These are phyloP conservation scores for Fragaria nilgerrensis DNA, from an alignment of 306 rosid genomes.

Conservation along the genomic window DNA sequence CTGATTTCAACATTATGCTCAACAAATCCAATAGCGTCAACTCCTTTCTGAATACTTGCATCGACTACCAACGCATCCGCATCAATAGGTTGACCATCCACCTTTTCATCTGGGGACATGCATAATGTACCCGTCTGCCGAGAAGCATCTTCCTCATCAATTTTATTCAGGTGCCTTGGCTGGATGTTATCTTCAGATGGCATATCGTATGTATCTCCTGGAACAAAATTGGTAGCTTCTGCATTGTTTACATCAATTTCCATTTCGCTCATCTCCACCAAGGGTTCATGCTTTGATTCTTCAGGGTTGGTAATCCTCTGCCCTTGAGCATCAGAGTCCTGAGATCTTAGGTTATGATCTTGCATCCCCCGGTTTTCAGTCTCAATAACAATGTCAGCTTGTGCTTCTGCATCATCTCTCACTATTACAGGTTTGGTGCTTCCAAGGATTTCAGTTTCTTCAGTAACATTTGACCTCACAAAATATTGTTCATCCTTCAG, in stretches of 20 bases:
- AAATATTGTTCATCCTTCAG: slow-evolving; percentile 45
- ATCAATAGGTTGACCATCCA: slow-evolving; percentile 42
- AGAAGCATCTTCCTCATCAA: slow-evolving; percentile 43
- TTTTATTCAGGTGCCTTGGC: slow-evolving; percentile 37
- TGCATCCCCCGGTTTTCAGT: slow-evolving; percentile 37
- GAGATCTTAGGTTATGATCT: slow-evolving; percentile 38
- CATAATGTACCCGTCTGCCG: slow-evolving; percentile 36
- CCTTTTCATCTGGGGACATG: slow-evolving; percentile 38
- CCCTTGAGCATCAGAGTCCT: slow-evolving; percentile 32
- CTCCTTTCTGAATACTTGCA: slow-evolving; percentile 30
- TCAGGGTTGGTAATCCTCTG: slow-evolving; percentile 24
- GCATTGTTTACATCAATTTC: slow-evolving; percentile 38
- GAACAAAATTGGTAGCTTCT: slow-evolving; percentile 38
- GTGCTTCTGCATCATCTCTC: slow-evolving; percentile 48
- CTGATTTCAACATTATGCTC: slow-evolving; percentile 38
- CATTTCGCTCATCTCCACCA: slow-evolving; percentile 33
- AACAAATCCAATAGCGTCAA: slow-evolving; percentile 34
- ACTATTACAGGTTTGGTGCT: slow-evolving; percentile 31
- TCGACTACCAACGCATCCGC: slow-evolving; percentile 36
- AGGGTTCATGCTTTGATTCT: slow-evolving; percentile 40
- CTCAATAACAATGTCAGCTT: slow-evolving; percentile 32
- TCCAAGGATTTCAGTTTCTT: slow-evolving; percentile 34
- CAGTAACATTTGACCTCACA: slow-evolving; percentile 38
- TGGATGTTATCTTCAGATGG: slow-evolving; percentile 30
- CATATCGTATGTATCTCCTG: slow-evolving; percentile 32